These are phyloP conservation scores for Podospora sp. DNA, from an alignment of 495 filamentous ascomycete genomes.

Conservation along the genomic window DNA sequence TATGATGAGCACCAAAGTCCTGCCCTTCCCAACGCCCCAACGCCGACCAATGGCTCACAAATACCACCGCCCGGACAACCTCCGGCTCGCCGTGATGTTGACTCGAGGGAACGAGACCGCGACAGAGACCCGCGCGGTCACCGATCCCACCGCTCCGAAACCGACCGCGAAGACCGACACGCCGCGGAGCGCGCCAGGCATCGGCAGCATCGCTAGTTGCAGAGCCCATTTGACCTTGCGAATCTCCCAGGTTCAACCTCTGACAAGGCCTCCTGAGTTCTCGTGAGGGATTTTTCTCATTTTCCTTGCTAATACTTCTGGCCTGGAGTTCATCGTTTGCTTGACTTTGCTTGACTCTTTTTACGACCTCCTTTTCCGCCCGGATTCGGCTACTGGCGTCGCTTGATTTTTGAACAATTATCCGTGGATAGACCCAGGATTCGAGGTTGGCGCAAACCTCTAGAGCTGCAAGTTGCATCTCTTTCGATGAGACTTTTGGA, in stretches of 20 bases:
- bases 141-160: slow-evolving; percentile 27
- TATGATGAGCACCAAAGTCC: slow-evolving; percentile 34
- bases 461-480: slow-evolving; percentile 53
- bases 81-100: slow-evolving; percentile 44
- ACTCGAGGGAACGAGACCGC: slow-evolving; percentile 40
- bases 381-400: slow-evolving; percentile 37
- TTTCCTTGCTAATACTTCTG: slow-evolving; percentile 33
- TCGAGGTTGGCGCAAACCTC: slow-evolving; percentile 38
- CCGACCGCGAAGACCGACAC: slow-evolving; percentile 35
- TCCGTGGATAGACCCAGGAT: slow-evolving; percentile 46
- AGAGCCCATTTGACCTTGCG: slow-evolving; percentile 19
- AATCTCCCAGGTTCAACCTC: slow-evolving; percentile 16
- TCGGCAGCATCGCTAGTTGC: slow-evolving; percentile 34
- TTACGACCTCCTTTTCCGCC: slow-evolving; percentile 16
- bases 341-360: slow-evolving; percentile 15
- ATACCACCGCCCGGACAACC: slow-evolving; percentile 37
- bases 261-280: slow-evolving; percentile 19
- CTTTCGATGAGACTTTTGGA: slow-evolving; percentile 22
- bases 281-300: slow-evolving; percentile 23
- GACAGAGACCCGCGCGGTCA: slow-evolving; percentile 29
- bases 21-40: slow-evolving; percentile 20
- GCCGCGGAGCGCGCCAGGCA: slow-evolving; percentile 32
- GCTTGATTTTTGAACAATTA: slow-evolving; percentile 31
- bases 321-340: slow-evolving; percentile 23
- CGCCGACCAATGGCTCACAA: slow-evolving; percentile 34